Conservation (phyloP, 495 filamentous ascomycete genomes). For the Collariella sp. region DNA sequence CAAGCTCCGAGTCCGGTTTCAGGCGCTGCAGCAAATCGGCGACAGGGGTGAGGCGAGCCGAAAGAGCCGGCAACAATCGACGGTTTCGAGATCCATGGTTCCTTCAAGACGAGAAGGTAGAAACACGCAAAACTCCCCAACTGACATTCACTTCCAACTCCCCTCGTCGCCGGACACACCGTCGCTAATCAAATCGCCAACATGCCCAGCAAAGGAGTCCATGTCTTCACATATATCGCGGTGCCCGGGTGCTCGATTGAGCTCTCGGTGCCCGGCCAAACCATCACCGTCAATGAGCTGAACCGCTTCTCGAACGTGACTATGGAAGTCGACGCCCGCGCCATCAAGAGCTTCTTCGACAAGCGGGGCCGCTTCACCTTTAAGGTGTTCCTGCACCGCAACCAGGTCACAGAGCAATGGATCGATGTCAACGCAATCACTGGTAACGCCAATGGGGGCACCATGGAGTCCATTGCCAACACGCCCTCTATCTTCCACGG, state of each 20-base stretch:
- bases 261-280: slow-evolving; percentile 37
- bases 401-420: slow-evolving; percentile 31
- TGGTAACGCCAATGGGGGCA: slow-evolving; percentile 39
- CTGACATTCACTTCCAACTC: not conserved
- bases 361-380: slow-evolving; percentile 42
- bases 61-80: too few species aligned
- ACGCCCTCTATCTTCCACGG: slow-evolving; percentile 34
- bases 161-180: not conserved
- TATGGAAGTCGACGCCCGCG: slow-evolving; percentile 40
- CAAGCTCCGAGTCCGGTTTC: not conserved
- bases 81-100: too few species aligned
- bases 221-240: slow-evolving; percentile 40
- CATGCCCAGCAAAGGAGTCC: slow-evolving; percentile 48
- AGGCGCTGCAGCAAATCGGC: not conserved
- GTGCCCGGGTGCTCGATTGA: slow-evolving; percentile 37
- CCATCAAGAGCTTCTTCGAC: slow-evolving; percentile 37
- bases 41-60: not conserved
- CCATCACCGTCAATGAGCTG: slow-evolving; percentile 25
- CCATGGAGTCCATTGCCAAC: slow-evolving; percentile 39
- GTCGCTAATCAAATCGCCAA: not conserved
- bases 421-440: slow-evolving; percentile 43
- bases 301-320: slow-evolving; percentile 31
- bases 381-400: slow-evolving; percentile 34
- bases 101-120: not conserved
- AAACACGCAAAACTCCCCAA: not conserved